Evolutionary conservation across 352 stramenopile genomes (phyloP), one percentile per base, ranked within the genome.

Genomic region (Phytopythium kandeliae): DNA sequence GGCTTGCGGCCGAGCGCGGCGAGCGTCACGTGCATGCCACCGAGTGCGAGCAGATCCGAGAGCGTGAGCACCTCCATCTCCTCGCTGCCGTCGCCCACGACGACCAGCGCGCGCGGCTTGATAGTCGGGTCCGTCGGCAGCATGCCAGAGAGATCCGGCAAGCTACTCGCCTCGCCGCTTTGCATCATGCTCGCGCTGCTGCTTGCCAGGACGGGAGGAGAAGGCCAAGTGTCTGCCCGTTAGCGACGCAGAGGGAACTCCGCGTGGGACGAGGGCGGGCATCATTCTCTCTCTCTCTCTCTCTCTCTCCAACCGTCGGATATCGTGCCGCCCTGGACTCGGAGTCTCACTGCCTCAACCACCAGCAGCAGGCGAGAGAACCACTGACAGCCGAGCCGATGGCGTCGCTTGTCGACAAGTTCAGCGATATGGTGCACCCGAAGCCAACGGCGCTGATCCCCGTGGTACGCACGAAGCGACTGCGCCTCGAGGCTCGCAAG

Each of bases 11-110:
- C 74, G 2, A 92, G 68, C 1, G 67, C 67, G 7, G 72, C 73
- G 43, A 78, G 67, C 44, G 69, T 70, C 22, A 90, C 79, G 43
- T 87, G 74, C 19, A 86, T 62, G 0, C 67, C 67, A 19, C 69
- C 79, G 26, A 75, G 76, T 21, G 68, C 65, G 47, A 90, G 73
- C 24, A 80, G 51, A 54, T 88, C 76, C 25, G 68, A 85, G 9
- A 90, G 28, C n/a, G 64, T 69, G n/a, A 87, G 53, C 30, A 65
- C 69, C 54, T 90, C 79, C 10, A 90, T 52, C 22, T 90, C 79
- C 24, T 90, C 79, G 22, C 69, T 81, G 53, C 79, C 79, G 38
- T 90, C 63, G 25, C 67, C 70, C 31, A 86, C 64, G 10, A 78
- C 62, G 31, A 88, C 69, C 41, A 88, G 69, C 59, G 71, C 77